Percentiles rank a stretch among this genome's conserved stretches.
Evolutionary conservation across 495 filamentous ascomycete genomes (phyloP).

Genomic region (Penicillium steckii): DNA sequence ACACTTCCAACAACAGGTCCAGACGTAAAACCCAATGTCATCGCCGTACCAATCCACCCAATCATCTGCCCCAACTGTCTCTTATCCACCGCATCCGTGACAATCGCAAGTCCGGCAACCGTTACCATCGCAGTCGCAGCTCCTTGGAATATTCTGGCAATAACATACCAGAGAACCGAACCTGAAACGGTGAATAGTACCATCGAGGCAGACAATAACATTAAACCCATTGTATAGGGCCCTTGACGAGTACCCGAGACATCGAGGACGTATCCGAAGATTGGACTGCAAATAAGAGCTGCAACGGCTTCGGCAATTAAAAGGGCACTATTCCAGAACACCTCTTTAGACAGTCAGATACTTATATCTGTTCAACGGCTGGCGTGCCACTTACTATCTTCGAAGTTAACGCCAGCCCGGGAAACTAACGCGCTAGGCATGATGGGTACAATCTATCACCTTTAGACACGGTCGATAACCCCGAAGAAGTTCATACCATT

Average conservation of each 20-base stretch:
- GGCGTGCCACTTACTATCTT: constrained; percentile 19
- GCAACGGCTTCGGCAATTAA: constrained; percentile 17
- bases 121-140: constrained; percentile 61
- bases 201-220: constrained; percentile 55
- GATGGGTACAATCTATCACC: constrained; percentile 20
- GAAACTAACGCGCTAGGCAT: constrained; percentile 20
- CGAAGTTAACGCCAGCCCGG: constrained; percentile 16
- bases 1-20: constrained; percentile 61
- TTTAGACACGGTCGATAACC: background rate
- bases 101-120: constrained; percentile 38
- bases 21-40: constrained; percentile 33
- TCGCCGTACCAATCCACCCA: constrained; percentile 36
- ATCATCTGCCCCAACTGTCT: constrained; percentile 47
- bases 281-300: constrained; percentile 14
- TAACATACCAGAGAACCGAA: constrained; percentile 48
- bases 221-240: constrained; percentile 59
- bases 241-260: constrained; percentile 34
- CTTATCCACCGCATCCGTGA: constrained; percentile 4
- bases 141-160: constrained; percentile 62
- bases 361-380: background rate
- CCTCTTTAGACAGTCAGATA: constrained; percentile 7
- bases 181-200: constrained; percentile 53
- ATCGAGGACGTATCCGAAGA: constrained; percentile 18
- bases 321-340: constrained; percentile 22
- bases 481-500: background rate